Percentiles rank a stretch among this genome's conserved stretches.
phyloP scores from a whole-genome alignment of 2,329 filamentous ascomycete species.

The Venturia effusa region DNA sequence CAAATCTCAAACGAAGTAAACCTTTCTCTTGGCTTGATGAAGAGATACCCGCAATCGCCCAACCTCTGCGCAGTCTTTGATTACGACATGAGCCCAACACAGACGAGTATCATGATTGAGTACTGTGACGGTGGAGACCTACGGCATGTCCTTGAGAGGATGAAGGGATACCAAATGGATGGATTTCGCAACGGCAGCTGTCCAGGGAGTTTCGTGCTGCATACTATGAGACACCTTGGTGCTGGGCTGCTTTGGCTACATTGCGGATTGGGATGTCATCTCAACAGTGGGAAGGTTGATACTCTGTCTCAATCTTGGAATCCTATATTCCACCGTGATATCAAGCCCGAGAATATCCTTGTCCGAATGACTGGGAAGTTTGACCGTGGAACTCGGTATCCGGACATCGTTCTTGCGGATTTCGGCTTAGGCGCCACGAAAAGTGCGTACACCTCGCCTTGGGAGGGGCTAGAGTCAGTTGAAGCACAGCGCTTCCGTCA shows the following conservation, averaged over 20 bases:
- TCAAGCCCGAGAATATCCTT: constrained; percentile 96
- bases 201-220: neutral
- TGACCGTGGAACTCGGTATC: neutral
- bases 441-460: neutral
- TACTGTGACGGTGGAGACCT: neutral
- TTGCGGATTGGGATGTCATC: neutral
- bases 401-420: neutral
- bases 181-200: neutral
- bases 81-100: neutral
- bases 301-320: constrained; percentile 79
- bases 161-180: neutral
- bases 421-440: neutral
- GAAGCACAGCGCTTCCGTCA: neutral
- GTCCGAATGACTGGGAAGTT: constrained; percentile 30
- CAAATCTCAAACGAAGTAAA: neutral
- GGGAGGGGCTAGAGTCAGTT: neutral
- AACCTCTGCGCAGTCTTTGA: neutral
- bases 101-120: neutral
- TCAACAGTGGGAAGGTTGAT: neutral
- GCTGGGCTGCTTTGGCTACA: neutral
- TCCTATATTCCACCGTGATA: constrained; percentile 89
- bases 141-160: neutral
- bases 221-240: neutral
- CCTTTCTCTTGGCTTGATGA: neutral
- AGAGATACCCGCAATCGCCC: neutral